Conservation (phyloP, 2,329 filamentous ascomycete genomes). For the Dactylellina leptospora region DNA sequence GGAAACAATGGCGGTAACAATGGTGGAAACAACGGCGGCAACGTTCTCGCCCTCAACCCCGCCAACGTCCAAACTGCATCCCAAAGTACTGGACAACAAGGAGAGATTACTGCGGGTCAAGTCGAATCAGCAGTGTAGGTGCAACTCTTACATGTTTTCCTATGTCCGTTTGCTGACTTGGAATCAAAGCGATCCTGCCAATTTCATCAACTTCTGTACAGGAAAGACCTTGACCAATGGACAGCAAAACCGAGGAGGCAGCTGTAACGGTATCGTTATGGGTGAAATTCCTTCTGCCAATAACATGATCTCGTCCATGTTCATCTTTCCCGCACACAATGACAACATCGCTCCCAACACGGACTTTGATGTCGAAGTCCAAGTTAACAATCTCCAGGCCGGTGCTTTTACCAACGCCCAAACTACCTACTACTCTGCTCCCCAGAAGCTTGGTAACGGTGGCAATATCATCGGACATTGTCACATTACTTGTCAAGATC, state of each 20-base stretch:
- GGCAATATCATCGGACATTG: slow-evolving; percentile 63
- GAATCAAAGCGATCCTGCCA: slow-evolving; percentile 62
- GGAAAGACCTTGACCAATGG: slow-evolving; percentile 68
- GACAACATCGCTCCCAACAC: slow-evolving; percentile 61
- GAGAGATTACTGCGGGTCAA: slow-evolving; percentile 58
- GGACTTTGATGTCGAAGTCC: slow-evolving; percentile 64
- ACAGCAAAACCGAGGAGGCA: slow-evolving; percentile 64
- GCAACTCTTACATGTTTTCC: too few species aligned
- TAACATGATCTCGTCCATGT: slow-evolving; percentile 68
- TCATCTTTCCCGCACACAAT: slow-evolving; percentile 63
- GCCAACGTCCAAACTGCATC: slow-evolving; percentile 63
- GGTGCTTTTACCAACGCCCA: slow-evolving; percentile 68
- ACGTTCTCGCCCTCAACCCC: slow-evolving; percentile 58
- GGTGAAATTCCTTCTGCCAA: slow-evolving; percentile 65
- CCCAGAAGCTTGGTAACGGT: slow-evolving; percentile 64
- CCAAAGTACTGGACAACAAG: slow-evolving; percentile 61
- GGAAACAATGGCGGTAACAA: slow-evolving; percentile 18
- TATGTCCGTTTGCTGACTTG: neutral
- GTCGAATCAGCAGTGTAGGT: slow-evolving; percentile 64
- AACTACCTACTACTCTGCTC: slow-evolving; percentile 67
- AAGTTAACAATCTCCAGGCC: slow-evolving; percentile 65
- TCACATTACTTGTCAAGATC: slow-evolving; percentile 66
- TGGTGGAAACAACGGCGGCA: slow-evolving; percentile 35
- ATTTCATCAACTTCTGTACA: slow-evolving; percentile 71
- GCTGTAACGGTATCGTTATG: slow-evolving; percentile 70